Evolutionary conservation across 805 yeast species (phyloP).

Genomic region (Ogataea thermomethanolica): DNA sequence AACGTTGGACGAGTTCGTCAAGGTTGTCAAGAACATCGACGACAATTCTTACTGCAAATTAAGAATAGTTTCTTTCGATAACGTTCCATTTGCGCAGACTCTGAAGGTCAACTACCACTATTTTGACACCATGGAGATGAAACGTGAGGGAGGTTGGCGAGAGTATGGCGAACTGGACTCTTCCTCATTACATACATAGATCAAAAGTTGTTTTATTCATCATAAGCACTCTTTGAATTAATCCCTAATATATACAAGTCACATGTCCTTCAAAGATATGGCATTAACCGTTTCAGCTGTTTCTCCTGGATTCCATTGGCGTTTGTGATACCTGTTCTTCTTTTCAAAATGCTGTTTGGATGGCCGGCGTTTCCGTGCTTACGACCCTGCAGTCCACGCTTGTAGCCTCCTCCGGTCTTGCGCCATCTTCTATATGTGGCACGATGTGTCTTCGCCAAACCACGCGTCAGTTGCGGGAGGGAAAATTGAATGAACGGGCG

Average conservation of each 20-base stretch:
- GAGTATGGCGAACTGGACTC: slow-evolving; percentile 31
- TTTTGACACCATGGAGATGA: slow-evolving; percentile 68
- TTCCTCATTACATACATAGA: neutral
- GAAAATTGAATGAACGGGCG: slow-evolving; percentile 17
- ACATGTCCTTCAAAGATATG: slow-evolving; percentile 31
- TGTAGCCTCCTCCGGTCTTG: slow-evolving; percentile 64
- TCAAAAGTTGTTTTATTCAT: neutral
- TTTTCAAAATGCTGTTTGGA: slow-evolving; percentile 57
- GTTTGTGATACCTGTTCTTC: slow-evolving; percentile 55
- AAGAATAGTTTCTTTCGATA: slow-evolving; percentile 79
- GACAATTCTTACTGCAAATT: slow-evolving; percentile 80
- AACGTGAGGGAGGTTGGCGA: slow-evolving; percentile 52
- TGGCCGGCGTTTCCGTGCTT: slow-evolving; percentile 93
- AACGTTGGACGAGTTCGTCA: slow-evolving; percentile 63
- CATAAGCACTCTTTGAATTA: slow-evolving; percentile 4
- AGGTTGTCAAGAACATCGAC: slow-evolving; percentile 63
- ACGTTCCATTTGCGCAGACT: slow-evolving; percentile 81
- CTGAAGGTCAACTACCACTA: slow-evolving; percentile 86
- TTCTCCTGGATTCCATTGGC: slow-evolving; percentile 55
- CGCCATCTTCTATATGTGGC: slow-evolving; percentile 87
- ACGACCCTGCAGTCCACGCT: slow-evolving; percentile 77
- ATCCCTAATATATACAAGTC: neutral
- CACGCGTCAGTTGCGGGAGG: slow-evolving; percentile 21
- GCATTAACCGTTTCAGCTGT: slow-evolving; percentile 55
- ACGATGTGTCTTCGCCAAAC: slow-evolving; percentile 70